Evolutionary conservation across 2,329 filamentous ascomycete genomes (phyloP).

Genomic region (Lasiodiplodia hormozganensis): DNA sequence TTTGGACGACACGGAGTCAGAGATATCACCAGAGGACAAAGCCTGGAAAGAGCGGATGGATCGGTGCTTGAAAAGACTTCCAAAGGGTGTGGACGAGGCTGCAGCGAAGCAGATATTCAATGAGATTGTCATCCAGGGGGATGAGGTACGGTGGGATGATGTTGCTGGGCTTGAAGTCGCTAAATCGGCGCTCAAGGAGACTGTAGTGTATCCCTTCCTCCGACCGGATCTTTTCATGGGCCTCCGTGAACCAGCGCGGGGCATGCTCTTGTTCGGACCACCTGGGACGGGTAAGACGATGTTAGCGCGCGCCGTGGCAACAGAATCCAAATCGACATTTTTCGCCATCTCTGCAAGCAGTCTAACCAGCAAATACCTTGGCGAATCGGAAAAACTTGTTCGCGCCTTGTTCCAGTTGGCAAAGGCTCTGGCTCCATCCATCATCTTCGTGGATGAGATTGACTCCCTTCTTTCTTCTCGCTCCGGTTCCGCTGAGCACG

Average conservation of each 20-base stretch:
- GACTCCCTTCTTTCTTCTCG: conserved; percentile 89
- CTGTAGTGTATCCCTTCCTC: conserved; percentile 95
- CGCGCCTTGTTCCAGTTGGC: conserved; percentile 90
- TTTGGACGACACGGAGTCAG: conserved; percentile 30
- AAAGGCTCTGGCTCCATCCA: conserved; percentile 86
- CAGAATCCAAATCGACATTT: conserved; percentile 92
- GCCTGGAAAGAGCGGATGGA: conserved; percentile 45
- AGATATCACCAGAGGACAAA: conserved; percentile 38
- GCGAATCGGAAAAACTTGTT: conserved; percentile 95
- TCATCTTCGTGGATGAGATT: conserved; percentile 99
- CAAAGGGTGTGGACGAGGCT: conserved; percentile 78
- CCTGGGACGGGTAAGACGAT: conserved; percentile 99
- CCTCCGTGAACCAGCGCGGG: conserved; percentile 87
- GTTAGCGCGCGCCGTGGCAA: conserved; percentile 92
- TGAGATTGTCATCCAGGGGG: conserved; percentile 92
- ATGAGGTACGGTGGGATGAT: conserved; percentile 94
- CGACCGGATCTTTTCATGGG: conserved; percentile 96
- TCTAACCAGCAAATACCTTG: conserved; percentile 93
- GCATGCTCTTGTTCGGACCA: conserved; percentile 95
- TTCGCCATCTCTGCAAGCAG: conserved; percentile 97
- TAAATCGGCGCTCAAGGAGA: conserved; percentile 91
- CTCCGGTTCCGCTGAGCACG: conserved; percentile 84
- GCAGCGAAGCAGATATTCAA: conserved; percentile 93
- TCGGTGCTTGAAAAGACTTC: conserved; percentile 74
- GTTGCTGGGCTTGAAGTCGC: conserved; percentile 89